Conservation (phyloP, 2,329 filamentous ascomycete species). For the Calonectria hongkongensis region DNA sequence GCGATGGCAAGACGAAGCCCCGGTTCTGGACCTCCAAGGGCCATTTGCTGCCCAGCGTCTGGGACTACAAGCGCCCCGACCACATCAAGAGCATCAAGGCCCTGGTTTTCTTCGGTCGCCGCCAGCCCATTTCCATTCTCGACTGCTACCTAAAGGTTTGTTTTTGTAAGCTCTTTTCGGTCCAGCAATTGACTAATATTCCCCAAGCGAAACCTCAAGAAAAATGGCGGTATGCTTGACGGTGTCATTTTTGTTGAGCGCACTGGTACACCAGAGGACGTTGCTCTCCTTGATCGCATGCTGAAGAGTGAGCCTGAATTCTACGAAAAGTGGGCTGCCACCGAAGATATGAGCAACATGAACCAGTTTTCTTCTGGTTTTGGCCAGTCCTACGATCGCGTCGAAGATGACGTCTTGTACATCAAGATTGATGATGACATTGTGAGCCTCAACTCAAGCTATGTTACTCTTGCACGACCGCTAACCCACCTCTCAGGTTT, state of each 20-base stretch:
- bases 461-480: neutral
- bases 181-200: constrained; percentile 29
- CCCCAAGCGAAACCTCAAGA: constrained; percentile 63
- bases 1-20: constrained; percentile 34
- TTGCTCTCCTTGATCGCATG: constrained; percentile 63
- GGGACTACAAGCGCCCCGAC: constrained; percentile 46
- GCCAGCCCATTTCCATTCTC: constrained; percentile 65
- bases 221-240: constrained; percentile 66
- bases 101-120: constrained; percentile 68
- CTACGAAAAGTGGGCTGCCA: constrained; percentile 62
- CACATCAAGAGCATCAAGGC: constrained; percentile 62
- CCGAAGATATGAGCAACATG: constrained; percentile 54
- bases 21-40: constrained; percentile 52
- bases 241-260: constrained; percentile 66
- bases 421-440: constrained; percentile 62
- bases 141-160: constrained; percentile 67
- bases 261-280: constrained; percentile 62
- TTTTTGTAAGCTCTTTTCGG: neutral
- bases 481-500: constrained; percentile 54
- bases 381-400: constrained; percentile 63
- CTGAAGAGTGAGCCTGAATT: constrained; percentile 57
- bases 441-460: constrained; percentile 53
- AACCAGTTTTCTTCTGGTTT: constrained; percentile 58
- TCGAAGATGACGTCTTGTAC: constrained; percentile 67
- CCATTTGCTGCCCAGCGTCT: constrained; percentile 44